A percentile compares a stretch with the other conserved stretches of the same genome.
These are phyloP conservation scores for Curvularia hawaiiensis DNA, from an alignment of 2,329 filamentous ascomycete species.

Conservation along the genomic window DNA sequence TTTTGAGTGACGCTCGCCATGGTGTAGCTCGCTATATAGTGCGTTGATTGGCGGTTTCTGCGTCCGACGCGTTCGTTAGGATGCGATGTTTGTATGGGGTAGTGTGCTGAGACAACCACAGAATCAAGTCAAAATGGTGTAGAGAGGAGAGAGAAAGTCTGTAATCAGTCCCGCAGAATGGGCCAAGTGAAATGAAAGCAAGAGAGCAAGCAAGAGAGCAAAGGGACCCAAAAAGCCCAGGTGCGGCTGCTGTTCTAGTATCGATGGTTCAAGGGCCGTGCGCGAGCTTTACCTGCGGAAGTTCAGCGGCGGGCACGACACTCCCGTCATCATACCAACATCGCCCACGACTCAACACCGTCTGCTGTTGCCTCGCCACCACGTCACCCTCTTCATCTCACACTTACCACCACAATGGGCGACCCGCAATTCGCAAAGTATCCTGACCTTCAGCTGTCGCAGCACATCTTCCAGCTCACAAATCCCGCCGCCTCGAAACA, in stretches of 20 bases:
- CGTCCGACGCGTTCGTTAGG: constrained; percentile 8
- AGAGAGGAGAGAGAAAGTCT: not conserved
- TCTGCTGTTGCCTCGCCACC: constrained; percentile 14
- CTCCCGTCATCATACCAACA: constrained; percentile 23
- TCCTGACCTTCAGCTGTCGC: constrained; percentile 78
- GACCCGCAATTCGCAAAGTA: constrained; percentile 87
- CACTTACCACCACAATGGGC: constrained; percentile 57
- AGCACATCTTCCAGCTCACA: constrained; percentile 86
- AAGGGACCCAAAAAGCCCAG: not conserved
- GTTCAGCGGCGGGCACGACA: constrained; percentile 19
- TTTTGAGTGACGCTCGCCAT: constrained; percentile 34
- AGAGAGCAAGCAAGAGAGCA: not conserved
- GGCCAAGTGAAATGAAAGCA: not conserved
- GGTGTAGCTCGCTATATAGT: not conserved
- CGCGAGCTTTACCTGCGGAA: constrained; percentile 17
- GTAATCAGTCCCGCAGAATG: not conserved
- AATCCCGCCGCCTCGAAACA: constrained; percentile 73
- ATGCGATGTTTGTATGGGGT: not conserved
- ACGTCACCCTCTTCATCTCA: constrained; percentile 9
- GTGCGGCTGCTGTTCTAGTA: constrained; percentile 6
- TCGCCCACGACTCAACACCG: constrained; percentile 13
- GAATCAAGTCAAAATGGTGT: not conserved
- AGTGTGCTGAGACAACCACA: not conserved
- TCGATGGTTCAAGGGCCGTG: constrained; percentile 12
- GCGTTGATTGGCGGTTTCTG: constrained; percentile 6